A percentile compares a stretch with the other conserved stretches of the same genome.
Evolutionary conservation across 2,329 filamentous ascomycete species (phyloP).

Genomic region (Aspergillus sp.): DNA sequence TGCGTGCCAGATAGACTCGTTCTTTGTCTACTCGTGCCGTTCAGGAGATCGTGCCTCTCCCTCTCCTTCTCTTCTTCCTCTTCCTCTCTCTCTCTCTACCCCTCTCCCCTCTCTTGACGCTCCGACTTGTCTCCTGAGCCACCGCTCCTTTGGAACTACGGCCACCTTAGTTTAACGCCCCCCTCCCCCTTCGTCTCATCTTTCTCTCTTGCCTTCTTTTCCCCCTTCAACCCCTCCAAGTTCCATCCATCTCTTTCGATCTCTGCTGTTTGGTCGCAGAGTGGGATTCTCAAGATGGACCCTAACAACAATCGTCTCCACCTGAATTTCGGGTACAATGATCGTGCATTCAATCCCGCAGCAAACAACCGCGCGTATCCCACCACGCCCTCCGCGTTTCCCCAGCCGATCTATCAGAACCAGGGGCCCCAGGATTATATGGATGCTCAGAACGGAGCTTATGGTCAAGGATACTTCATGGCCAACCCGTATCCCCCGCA

Average conservation of each 20-base stretch:
- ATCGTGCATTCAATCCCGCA: constrained; percentile 55
- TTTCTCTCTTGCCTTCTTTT: constrained; percentile 4
- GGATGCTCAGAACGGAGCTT: constrained; percentile 42
- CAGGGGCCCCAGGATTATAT: constrained; percentile 58
- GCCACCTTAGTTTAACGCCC: constrained; percentile 11
- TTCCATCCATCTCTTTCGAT: neutral
- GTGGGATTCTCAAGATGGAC: constrained; percentile 49
- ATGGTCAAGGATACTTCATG: constrained; percentile 55
- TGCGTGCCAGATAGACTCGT: too few relatives aligned
- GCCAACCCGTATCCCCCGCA: constrained; percentile 56
- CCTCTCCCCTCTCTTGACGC: constrained; percentile 1
- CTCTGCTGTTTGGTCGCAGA: constrained; percentile 35
- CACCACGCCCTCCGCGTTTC: constrained; percentile 92
- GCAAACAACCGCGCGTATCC: constrained; percentile 67
- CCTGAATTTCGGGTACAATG: constrained; percentile 51
- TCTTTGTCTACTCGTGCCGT: too few relatives aligned
- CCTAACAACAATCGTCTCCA: constrained; percentile 48
- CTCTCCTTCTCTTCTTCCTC: constrained; percentile 4
- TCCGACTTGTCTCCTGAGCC: constrained; percentile 18
- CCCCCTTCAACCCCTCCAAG: constrained; percentile 4
- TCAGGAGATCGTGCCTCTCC: neutral
- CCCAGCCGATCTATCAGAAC: constrained; percentile 74
- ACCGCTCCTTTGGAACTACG: constrained; percentile 21
- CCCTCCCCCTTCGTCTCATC: constrained; percentile 5
- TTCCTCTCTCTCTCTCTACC: constrained; percentile 4